phyloP scores from a whole-genome alignment of 2,329 filamentous ascomycete species.

The Trichocomaceae sp. region DNA sequence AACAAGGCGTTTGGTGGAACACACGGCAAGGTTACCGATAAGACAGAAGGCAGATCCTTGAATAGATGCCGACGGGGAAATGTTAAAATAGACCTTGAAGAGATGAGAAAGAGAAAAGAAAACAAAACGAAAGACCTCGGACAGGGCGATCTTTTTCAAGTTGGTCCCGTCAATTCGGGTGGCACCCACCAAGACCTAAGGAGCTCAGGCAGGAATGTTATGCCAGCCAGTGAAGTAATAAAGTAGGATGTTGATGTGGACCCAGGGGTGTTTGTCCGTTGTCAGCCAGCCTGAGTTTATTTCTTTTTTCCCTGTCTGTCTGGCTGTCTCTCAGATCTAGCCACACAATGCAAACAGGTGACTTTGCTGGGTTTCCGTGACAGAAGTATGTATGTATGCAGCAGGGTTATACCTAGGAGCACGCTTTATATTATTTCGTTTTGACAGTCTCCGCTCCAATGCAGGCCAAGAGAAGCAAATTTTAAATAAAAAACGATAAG shows the following conservation, averaged over 20 bases:
- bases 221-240: slow-evolving; percentile 15
- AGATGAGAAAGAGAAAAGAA: not conserved
- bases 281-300: not conserved
- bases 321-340: not conserved
- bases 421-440: not conserved
- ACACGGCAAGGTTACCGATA: slow-evolving; percentile 8
- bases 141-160: slow-evolving; percentile 30
- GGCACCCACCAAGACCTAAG: slow-evolving; percentile 14
- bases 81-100: slow-evolving; percentile 20
- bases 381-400: not conserved
- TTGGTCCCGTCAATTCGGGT: slow-evolving; percentile 14
- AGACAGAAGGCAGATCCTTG: not conserved
- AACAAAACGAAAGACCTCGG: slow-evolving; percentile 18
- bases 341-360: slow-evolving; percentile 6
- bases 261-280: not conserved
- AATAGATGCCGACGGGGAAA: slow-evolving; percentile 20
- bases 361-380: not conserved
- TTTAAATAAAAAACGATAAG: not conserved
- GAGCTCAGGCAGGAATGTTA: slow-evolving; percentile 30
- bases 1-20: slow-evolving; percentile 10
- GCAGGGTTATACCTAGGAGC: not conserved
- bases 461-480: not conserved
- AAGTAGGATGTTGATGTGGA: slow-evolving; percentile 7
- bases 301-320: not conserved
- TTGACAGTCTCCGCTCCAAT: not conserved